Evolutionary conservation across 257 asterid species (phyloP), one percentile per base, ranked within the genome.

Genomic region (Anisodus tanguticus): DNA sequence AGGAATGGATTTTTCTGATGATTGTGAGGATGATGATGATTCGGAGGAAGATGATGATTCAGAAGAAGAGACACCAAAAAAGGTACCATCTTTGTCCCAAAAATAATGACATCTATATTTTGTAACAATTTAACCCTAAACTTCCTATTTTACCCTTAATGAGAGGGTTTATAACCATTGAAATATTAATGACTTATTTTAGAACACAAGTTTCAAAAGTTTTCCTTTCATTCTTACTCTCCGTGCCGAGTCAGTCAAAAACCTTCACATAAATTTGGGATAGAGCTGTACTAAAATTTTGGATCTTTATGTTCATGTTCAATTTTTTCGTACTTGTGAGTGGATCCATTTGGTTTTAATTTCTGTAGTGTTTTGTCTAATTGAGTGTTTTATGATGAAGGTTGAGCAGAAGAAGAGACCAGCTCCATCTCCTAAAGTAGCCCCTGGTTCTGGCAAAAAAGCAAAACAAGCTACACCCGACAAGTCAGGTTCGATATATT

Each of bases 361-460:
- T 60, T 54, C 53, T 19, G 3, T 80, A 13, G 60, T 47, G 45
- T 31, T 31, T 31, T 31, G 35, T 31, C 35, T 31, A 31, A 31
- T 31, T 31, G 35, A 35, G 39, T 12, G 9, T 11, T 72, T 31
- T n/a, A 11, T 77, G 16, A 45, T 57, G 15, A 80, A 84, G 85
- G 37, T 43, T 26, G 81, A 79, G 81, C 82, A 74, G n/a, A 93
- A 90, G 92, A 94, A 94, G 82, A 90, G 95, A 66, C 86, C 89
- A 37, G 87, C 93, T 79, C 84, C 80, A 79, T 4, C 91, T 82
- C 88, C 82, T 2, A 80, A 83, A 70, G 83, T 57, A 69, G 43
- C 87, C 31, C 87, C 88, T 16, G 84, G 67, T 68, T 67, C 87
- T 12, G 81, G 87, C 63, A 94, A 94, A 91, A 94, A 92, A 83